Percentiles rank a stretch among this genome's conserved stretches.
Conservation (phyloP, 345 rosid species). For the Ricinus communis region DNA sequence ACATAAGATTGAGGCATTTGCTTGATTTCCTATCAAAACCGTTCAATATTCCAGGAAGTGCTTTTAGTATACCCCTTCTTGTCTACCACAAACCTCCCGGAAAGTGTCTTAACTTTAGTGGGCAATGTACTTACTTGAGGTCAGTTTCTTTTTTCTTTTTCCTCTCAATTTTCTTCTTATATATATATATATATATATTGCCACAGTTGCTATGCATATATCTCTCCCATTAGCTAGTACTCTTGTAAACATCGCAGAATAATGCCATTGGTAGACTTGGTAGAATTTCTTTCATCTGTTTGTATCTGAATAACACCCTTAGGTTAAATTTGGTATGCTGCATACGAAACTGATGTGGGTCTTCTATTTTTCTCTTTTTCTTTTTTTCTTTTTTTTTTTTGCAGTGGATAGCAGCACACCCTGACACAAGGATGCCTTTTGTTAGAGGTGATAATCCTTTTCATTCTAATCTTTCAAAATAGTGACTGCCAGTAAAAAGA, state of each 20-base stretch:
- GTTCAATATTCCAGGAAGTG: constrained; percentile 44
- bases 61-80: constrained; percentile 32
- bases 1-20: neutral
- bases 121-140: constrained; percentile 55
- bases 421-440: constrained; percentile 42
- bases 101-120: constrained; percentile 29
- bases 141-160: constrained; percentile 52
- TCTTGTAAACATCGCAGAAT: too few relatives aligned
- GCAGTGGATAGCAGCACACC: constrained; percentile 62
- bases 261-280: neutral
- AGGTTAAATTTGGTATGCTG: neutral
- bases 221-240: too few relatives aligned
- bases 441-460: constrained; percentile 42
- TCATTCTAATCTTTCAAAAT: too few relatives aligned
- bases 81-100: constrained; percentile 28
- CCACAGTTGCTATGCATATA: too few relatives aligned
- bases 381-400: neutral
- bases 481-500: too few relatives aligned
- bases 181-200: too few relatives aligned
- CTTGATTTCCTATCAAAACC: neutral
- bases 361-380: too few relatives aligned
- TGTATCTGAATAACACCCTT: neutral
- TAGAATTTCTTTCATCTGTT: neutral
- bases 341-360: neutral
- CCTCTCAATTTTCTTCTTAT: neutral